Evolutionary conservation across 1,139 yeast species (phyloP).

Genomic region (Blastobotrys apis): DNA sequence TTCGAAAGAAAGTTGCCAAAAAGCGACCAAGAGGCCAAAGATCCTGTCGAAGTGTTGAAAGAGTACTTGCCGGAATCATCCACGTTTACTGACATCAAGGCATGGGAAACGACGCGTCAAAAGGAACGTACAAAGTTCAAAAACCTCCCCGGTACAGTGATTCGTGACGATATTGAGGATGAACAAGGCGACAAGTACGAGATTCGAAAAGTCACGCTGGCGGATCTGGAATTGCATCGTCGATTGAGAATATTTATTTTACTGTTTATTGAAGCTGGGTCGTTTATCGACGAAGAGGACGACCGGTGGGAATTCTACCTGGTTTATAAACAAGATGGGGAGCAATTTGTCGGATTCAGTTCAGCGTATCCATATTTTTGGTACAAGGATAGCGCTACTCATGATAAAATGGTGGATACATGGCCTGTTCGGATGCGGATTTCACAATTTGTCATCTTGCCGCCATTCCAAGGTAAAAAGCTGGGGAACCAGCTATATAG

Average conservation of each 20-base stretch:
- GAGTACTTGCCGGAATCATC: conserved; percentile 53
- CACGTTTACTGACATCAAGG: conserved; percentile 41
- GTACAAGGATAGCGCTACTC: conserved; percentile 53
- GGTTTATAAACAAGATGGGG: conserved; percentile 30
- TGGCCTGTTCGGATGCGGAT: conserved; percentile 62
- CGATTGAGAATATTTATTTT: conserved; percentile 77
- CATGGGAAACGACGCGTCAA: conserved; percentile 58
- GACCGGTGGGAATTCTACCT: conserved; percentile 62
- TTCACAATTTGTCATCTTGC: conserved; percentile 81
- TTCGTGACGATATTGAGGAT: conserved; percentile 35
- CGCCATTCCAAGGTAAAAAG: conserved; percentile 64
- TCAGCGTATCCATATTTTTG: conserved; percentile 85
- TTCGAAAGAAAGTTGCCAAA: conserved; percentile 48
- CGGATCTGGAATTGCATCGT: conserved; percentile 48
- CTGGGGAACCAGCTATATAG: conserved; percentile 69
- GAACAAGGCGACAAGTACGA: conserved; percentile 20
- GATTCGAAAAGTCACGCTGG: conserved; percentile 22
- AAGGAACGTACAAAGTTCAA: conserved; percentile 43
- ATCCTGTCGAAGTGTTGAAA: conserved; percentile 49
- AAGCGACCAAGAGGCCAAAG: conserved; percentile 35
- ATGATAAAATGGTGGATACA: conserved; percentile 44
- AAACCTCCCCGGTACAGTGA: conserved; percentile 35
- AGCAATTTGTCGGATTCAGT: conserved; percentile 64
- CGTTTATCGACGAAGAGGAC: conserved; percentile 74
- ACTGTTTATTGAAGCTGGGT: conserved; percentile 90